Evolutionary conservation across 106 monocot genomes (phyloP).

Genomic region (Dendrobium officinale): DNA sequence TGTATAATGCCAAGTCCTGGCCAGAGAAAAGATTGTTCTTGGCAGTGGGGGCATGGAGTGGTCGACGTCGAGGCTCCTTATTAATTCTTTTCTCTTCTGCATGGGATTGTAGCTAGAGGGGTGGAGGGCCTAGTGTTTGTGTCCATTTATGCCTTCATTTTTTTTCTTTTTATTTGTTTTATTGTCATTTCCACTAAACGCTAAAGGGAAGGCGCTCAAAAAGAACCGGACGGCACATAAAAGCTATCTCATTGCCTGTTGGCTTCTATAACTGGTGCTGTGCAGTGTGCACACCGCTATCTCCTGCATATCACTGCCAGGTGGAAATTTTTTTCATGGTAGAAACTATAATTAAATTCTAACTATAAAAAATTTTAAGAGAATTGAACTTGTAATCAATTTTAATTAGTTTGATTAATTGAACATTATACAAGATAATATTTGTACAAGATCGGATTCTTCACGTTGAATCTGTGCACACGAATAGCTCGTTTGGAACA

Average conservation of each 20-base stretch:
- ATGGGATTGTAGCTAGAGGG: background rate
- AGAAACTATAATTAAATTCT: too few relatives aligned
- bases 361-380: too few relatives aligned
- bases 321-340: too few relatives aligned
- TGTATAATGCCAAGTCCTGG: background rate
- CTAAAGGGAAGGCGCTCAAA: background rate
- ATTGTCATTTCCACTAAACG: background rate
- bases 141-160: background rate
- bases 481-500: too few relatives aligned
- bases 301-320: too few relatives aligned
- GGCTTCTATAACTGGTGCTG: background rate
- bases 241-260: background rate
- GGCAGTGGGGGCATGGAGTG: constrained; percentile 1
- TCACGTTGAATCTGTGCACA: too few relatives aligned
- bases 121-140: background rate
- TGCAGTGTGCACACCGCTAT: too few relatives aligned
- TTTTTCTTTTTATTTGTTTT: background rate
- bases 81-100: background rate
- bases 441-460: too few relatives aligned
- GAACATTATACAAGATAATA: too few relatives aligned
- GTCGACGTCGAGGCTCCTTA: constrained; percentile 2
- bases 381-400: too few relatives aligned
- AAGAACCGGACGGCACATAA: background rate
- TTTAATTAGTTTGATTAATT: too few relatives aligned
- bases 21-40: background rate